Evolutionary conservation across 2,329 filamentous ascomycete species (phyloP), one percentile per base, ranked within the genome.

Genomic region (Trematosphaeria pertusa): DNA sequence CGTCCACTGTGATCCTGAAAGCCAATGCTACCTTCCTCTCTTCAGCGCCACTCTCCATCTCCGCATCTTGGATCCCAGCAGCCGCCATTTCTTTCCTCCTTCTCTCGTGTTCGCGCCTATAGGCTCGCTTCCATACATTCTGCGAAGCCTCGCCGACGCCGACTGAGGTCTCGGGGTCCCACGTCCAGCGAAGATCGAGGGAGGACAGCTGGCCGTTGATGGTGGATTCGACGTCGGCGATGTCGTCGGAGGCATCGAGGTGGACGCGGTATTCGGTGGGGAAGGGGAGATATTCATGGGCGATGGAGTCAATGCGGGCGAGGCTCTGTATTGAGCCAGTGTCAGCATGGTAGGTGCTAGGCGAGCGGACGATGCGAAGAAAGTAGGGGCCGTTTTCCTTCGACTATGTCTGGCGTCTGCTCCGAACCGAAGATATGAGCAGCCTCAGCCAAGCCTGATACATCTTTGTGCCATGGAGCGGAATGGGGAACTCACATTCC

Each of bases 41-140:
- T 5, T 43, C 41, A 58, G 52, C 55, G 48, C 48, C 61, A 58
- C 75, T 67, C 46, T 69, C 65, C 17, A 67, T 63, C 65, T 46
- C 30, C 37, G 75, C 52, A 12, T 60, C 59, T 4, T 50, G 41
- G 0, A 45, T 20, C 1, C 54, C 52, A 3, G 20, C 21, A 21
- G 41, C 20, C 3, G 18, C 33, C 15, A 22, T 42, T 15, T 62
- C 61, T 39, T 50, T 62, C 37, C 54, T 55, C 24, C 56, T 59
- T 9, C 57, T 59, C 58, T 76, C 70, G 39, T 72, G 81, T 60
- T 81, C 83, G 39, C 89, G 77, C 30, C 89, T 81, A 68, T 88
- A 91, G 5, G 86, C 81, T 18, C 91, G 77, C 20, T 85, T 85
- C 91, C 91, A 96, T 1, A 93, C 88, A 61, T 91, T 91, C 44